Evolutionary conservation across 2,329 filamentous ascomycete species (phyloP).

Genomic region (Rhynchosporium agropyri): DNA sequence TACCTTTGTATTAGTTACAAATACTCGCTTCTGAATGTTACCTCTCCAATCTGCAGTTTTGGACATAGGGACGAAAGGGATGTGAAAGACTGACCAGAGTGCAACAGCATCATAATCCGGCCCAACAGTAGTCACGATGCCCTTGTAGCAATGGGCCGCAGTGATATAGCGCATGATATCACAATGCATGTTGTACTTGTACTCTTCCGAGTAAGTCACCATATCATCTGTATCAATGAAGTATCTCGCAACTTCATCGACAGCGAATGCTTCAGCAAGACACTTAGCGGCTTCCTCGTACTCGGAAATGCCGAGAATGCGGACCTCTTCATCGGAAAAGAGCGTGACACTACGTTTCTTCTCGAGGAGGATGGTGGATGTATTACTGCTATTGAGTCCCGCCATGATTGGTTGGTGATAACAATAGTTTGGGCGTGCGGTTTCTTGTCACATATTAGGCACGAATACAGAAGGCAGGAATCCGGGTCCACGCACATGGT

Average conservation of each 20-base stretch:
- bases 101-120: conserved; percentile 77
- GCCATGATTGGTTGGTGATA: conserved; percentile 38
- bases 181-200: conserved; percentile 76
- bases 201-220: conserved; percentile 61
- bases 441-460: conserved; percentile 31
- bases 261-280: conserved; percentile 76
- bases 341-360: conserved; percentile 40
- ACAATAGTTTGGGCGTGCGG: neutral
- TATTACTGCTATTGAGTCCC: conserved; percentile 45
- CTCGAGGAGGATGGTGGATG: conserved; percentile 32
- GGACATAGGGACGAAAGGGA: neutral
- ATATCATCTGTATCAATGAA: conserved; percentile 73
- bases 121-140: conserved; percentile 73
- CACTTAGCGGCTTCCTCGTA: conserved; percentile 71
- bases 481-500: conserved; percentile 34
- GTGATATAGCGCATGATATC: conserved; percentile 78
- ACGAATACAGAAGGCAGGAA: neutral
- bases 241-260: conserved; percentile 75
- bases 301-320: conserved; percentile 65
- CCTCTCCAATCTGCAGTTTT: neutral
- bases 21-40: neutral
- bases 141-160: conserved; percentile 74
- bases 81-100: conserved; percentile 63
- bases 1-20: conserved; percentile 7
- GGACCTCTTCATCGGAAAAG: conserved; percentile 56